Percentiles rank a stretch among this genome's conserved stretches.
Evolutionary conservation across 176 grass and related monocot genomes (phyloP).

Genomic region (maize (Zea mays)): Zm-B73-REFERENCE-NAM-5.0 NC_050100.1:14096001-14096500

Average conservation of each 20-base stretch:
- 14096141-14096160: neutral
- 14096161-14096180: slow-evolving; percentile 1
- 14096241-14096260: neutral
- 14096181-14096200: slow-evolving; percentile 7
- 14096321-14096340: neutral
- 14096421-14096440: neutral
- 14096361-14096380: neutral
- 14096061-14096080: slow-evolving; percentile 9
- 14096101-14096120: slow-evolving; percentile 19
- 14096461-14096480: neutral
- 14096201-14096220: neutral
- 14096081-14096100: neutral
- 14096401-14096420: neutral
- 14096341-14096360: neutral
- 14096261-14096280: neutral
- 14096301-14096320: neutral
- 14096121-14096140: neutral
- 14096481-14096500: neutral
- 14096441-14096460: neutral
- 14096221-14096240: neutral
- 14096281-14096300: neutral
- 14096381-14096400: neutral
- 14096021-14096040: neutral
- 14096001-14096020: too few species aligned
- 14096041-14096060: slow-evolving; percentile 27